These are phyloP conservation scores for Colletotrichum tropicicola DNA, from an alignment of 2,329 filamentous ascomycete genomes.

Conservation along the genomic window DNA sequence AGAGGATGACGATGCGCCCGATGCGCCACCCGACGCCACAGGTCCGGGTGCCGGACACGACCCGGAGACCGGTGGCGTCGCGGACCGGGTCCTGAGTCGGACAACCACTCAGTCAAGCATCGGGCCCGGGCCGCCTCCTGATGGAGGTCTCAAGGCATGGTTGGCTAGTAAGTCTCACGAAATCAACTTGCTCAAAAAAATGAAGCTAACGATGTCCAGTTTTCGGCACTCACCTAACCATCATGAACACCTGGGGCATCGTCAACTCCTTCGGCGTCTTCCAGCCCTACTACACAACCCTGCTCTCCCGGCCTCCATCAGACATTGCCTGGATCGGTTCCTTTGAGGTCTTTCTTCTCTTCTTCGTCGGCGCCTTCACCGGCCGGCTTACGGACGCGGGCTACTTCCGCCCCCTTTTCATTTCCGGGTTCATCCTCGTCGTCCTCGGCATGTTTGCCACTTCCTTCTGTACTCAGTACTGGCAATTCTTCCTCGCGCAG, in stretches of 20 bases:
- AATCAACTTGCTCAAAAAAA: not conserved
- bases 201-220: conserved; percentile 36
- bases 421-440: conserved; percentile 50
- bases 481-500: conserved; percentile 64
- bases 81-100: conserved; percentile 50
- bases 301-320: conserved; percentile 49
- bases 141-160: conserved; percentile 60
- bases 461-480: conserved; percentile 55
- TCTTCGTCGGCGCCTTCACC: conserved; percentile 62
- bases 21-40: not conserved
- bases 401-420: conserved; percentile 55
- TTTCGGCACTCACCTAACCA: conserved; percentile 52
- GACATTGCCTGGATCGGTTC: conserved; percentile 65
- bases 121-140: conserved; percentile 57
- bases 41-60: not conserved
- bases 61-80: conserved; percentile 31
- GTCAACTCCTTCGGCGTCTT: conserved; percentile 66
- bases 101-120: conserved; percentile 49
- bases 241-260: conserved; percentile 64
- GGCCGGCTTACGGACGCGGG: conserved; percentile 64
- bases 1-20: not conserved
- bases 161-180: conserved; percentile 45
- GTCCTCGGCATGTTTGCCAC: conserved; percentile 57
- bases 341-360: conserved; percentile 62
- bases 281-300: conserved; percentile 59